Conservation (phyloP, 257 asterid genomes). For the Perilla frutescens region DNA sequence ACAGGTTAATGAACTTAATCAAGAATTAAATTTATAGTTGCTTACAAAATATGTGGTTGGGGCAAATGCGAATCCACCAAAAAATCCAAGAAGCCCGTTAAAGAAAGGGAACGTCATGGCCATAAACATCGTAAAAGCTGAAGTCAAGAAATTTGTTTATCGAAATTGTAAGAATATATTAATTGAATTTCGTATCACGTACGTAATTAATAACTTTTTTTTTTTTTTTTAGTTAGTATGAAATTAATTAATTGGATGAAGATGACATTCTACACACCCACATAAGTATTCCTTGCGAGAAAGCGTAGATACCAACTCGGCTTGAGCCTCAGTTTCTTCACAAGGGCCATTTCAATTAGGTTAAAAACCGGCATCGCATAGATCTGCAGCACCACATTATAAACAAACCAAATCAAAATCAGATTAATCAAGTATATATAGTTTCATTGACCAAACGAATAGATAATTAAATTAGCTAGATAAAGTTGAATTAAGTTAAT, state of each 20-base stretch:
- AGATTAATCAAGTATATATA: too few species aligned
- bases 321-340: constrained; percentile 31
- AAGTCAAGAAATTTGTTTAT: too few species aligned
- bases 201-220: too few species aligned
- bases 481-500: too few species aligned
- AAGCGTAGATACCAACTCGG: constrained; percentile 38
- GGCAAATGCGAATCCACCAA: neutral
- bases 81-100: neutral
- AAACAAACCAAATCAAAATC: too few species aligned
- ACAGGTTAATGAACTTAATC: too few species aligned
- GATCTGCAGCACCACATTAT: constrained; percentile 25
- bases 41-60: neutral
- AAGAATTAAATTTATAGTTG: neutral
- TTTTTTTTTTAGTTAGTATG: too few species aligned
- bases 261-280: neutral
- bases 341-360: constrained; percentile 38
- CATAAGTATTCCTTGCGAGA: constrained; percentile 35
- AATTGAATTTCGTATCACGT: too few species aligned
- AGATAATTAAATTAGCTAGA: too few species aligned
- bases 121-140: neutral
- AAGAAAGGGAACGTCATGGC: neutral
- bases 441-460: too few species aligned
- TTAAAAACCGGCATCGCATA: constrained; percentile 44
- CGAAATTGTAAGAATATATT: too few species aligned
- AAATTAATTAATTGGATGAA: too few species aligned